Conservation (phyloP, 1,139 yeast species). For the Debaryomyces nepalensis region DNA sequence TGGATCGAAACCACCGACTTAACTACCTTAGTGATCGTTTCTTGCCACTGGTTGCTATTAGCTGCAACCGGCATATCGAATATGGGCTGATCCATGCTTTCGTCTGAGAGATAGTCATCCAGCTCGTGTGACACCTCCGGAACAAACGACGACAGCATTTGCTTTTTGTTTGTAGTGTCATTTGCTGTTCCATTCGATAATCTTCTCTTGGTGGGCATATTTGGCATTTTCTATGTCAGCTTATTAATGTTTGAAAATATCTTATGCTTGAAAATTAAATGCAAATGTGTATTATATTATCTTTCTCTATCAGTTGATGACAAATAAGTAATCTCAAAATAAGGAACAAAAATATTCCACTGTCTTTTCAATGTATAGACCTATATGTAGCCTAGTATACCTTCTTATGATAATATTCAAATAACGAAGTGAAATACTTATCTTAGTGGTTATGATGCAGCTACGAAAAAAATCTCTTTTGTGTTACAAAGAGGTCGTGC, state of each 20-base stretch:
- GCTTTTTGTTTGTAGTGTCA: conserved; percentile 17
- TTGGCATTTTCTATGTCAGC: conserved; percentile 14
- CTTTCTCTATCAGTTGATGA: conserved; percentile 1
- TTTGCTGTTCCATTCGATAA: conserved; percentile 19
- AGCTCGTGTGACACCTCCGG: conserved; percentile 14
- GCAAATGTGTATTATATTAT: conserved; percentile 3
- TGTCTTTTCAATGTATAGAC: conserved; percentile 1
- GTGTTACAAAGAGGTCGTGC: conserved; percentile 2
- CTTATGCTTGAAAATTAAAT: conserved; percentile 3
- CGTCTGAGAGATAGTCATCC: conserved; percentile 23
- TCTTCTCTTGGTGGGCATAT: conserved; percentile 22
- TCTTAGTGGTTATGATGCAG: conserved; percentile 10
- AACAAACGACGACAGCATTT: conserved; percentile 2
- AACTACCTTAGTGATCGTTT: conserved; percentile 80
- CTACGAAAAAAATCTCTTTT: conserved; percentile 9
- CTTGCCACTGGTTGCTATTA: conserved; percentile 61
- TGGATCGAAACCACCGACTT: conserved; percentile 88
- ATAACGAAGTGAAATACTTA: conserved; percentile 4
- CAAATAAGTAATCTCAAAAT: background rate
- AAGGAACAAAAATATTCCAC: background rate
- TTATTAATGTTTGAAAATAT: background rate
- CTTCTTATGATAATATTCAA: too few relatives aligned
- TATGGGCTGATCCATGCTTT: conserved; percentile 19
- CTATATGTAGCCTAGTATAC: too few relatives aligned
- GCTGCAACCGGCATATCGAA: conserved; percentile 19